phyloP scores from a whole-genome alignment of 1,139 yeast genomes.

The Candida tunisiensis region DNA sequence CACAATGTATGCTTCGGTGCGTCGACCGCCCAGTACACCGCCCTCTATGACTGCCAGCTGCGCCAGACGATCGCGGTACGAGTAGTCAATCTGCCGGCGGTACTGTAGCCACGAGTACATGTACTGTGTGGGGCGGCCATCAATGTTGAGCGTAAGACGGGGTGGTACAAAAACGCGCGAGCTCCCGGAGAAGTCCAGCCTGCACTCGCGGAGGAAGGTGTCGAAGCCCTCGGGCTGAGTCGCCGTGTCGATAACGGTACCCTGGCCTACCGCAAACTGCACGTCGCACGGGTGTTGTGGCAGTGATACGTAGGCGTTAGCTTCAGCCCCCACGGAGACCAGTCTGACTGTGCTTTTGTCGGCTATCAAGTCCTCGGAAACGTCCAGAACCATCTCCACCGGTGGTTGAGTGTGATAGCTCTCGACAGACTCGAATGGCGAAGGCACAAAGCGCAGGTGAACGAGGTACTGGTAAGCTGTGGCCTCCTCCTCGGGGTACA shows the following conservation, averaged over 20 bases:
- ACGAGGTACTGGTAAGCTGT: conserved; percentile 22
- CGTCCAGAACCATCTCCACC: no score
- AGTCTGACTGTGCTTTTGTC: no score
- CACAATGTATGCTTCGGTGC: conserved; percentile 30
- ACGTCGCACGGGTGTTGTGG: conserved; percentile 28
- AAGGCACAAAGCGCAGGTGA: conserved; percentile 31
- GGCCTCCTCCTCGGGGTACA: conserved; percentile 8
- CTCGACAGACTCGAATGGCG: neutral
- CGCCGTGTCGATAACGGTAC: conserved; percentile 4
- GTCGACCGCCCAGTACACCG: conserved; percentile 37
- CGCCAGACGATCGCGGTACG: conserved; percentile 20
- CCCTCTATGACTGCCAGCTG: conserved; percentile 38
- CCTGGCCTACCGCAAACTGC: conserved; percentile 25
- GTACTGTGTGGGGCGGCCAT: conserved; percentile 25
- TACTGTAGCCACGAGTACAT: conserved; percentile 26
- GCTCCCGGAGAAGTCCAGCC: conserved; percentile 26
- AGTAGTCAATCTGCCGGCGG: conserved; percentile 29
- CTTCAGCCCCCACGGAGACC: conserved; percentile 34
- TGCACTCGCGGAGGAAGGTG: conserved; percentile 23
- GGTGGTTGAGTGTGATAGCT: no score
- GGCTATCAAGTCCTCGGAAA: no score
- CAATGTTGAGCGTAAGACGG: conserved; percentile 21
- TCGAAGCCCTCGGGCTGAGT: conserved; percentile 16
- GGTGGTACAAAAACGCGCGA: conserved; percentile 23
- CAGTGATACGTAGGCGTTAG: conserved; percentile 24